Conservation (phyloP, 129 eudicot genomes). For the Centrapalus pauciflorus region DNA sequence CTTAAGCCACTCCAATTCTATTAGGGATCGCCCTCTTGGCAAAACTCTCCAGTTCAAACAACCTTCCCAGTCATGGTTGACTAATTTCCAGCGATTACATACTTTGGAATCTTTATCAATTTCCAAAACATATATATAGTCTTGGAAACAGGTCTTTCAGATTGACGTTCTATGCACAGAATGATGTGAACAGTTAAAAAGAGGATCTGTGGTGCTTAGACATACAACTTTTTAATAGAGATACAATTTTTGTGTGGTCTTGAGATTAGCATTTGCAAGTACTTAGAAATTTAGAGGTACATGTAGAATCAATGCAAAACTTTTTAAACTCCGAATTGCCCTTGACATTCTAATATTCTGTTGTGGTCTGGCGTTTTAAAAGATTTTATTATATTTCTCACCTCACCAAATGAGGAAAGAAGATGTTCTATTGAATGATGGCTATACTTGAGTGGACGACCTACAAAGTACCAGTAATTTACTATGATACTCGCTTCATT, state of each 20-base stretch:
- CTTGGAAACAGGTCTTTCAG: too few relatives aligned
- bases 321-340: not conserved
- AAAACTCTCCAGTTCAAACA: too few relatives aligned
- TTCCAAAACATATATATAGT: too few relatives aligned
- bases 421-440: not conserved
- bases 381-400: not conserved
- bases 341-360: not conserved
- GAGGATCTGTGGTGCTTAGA: not conserved
- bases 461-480: not conserved
- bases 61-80: too few relatives aligned
- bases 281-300: not conserved
- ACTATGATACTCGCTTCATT: not conserved
- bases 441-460: not conserved
- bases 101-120: too few relatives aligned
- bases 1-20: too few relatives aligned
- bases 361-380: not conserved
- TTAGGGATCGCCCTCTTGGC: too few relatives aligned
- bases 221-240: too few relatives aligned
- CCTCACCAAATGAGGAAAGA: not conserved
- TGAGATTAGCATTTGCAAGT: not conserved
- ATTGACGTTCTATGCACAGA: not conserved
- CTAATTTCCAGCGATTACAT: too few relatives aligned
- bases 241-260: not conserved
- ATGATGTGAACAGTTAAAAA: not conserved
- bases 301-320: not conserved